These are phyloP conservation scores for Fusarium secorum DNA, from an alignment of 2,329 filamentous ascomycete genomes.

Conservation along the genomic window DNA sequence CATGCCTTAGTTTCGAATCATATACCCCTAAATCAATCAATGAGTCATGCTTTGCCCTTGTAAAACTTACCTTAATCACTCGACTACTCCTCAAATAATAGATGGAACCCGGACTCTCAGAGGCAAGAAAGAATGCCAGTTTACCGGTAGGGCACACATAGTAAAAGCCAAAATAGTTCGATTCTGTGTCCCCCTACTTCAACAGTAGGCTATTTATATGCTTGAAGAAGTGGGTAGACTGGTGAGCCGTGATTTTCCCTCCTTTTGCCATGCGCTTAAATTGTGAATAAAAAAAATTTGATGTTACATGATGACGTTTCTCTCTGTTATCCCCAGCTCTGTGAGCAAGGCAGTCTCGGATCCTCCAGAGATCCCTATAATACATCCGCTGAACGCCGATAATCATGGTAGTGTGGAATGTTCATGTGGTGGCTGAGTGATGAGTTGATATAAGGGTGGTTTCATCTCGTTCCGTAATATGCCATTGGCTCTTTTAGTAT, in stretches of 20 bases:
- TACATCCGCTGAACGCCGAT: constrained; percentile 45
- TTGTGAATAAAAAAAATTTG: constrained; percentile 21
- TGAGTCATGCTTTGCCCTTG: neutral
- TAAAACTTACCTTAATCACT: neutral
- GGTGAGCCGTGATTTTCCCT: constrained; percentile 16
- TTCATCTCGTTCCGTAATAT: neutral
- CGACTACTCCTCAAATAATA: neutral
- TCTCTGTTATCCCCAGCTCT: constrained; percentile 7
- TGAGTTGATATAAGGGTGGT: constrained; percentile 19
- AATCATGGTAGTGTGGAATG: constrained; percentile 35
- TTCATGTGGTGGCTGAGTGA: constrained; percentile 28
- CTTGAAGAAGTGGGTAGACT: constrained; percentile 2
- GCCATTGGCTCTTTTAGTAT: neutral
- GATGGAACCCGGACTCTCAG: neutral
- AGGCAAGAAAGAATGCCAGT: neutral
- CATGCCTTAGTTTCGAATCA: constrained; percentile 2
- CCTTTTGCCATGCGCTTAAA: constrained; percentile 26
- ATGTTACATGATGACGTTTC: constrained; percentile 37
- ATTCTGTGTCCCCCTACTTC: constrained; percentile 20
- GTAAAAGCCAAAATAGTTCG: constrained; percentile 11
- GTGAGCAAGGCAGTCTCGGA: constrained; percentile 22
- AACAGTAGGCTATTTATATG: constrained; percentile 3
- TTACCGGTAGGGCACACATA: neutral
- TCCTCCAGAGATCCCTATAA: constrained; percentile 37
- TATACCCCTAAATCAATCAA: constrained; percentile 20